Evolutionary conservation across 2,329 filamentous ascomycete species (phyloP), one percentile per base, ranked within the genome.

Genomic region (Helminthosporium solani): DNA sequence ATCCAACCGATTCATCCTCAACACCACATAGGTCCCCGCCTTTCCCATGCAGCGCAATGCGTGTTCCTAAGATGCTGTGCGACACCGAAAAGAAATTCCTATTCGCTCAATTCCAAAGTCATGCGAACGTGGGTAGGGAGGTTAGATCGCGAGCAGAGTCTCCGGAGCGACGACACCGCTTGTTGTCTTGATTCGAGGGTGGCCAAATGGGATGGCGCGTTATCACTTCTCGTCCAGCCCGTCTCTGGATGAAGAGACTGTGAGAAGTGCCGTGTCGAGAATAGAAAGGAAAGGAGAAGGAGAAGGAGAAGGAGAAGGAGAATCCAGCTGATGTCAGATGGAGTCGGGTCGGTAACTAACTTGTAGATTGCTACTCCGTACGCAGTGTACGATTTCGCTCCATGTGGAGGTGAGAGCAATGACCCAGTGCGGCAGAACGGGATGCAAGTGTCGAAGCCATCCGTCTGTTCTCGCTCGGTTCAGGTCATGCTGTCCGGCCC

Each of bases 91-190:
- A 40, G 33, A 44, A 33, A 41, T 57, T 56, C 30, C 43, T 51
- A 68, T 69, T 69, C 60, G 66, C 53, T 53, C 45, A 27, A 27
- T n/a, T 7, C 25, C 23, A 43, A 33, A 57, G 53, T 67, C 61
- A 67, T 70, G 67, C 67, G 66, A 70, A 67, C 66, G 45, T 50
- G 60, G n/a, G n/a, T 50, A 49, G 50, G 21, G 35, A 12, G 21
- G 35, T n/a, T 12, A 21, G 27, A 15, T 15, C 4, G 19, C 12
- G 6, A 15, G 49, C 19, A 52, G 53, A 53, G 48, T 54, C 52
- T 52, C 43, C 43, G 42, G 47, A 46, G 46, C 34, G 40, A 43
- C 42, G 28, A 44, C 46, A 35, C 50, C 38, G 36, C 36, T 33
- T 43, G 37, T 39, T 33, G 36, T 47, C 56, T 51, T 65, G 60